Conservation (phyloP, 2,329 filamentous ascomycete species). For the Fusarium albidum region DNA sequence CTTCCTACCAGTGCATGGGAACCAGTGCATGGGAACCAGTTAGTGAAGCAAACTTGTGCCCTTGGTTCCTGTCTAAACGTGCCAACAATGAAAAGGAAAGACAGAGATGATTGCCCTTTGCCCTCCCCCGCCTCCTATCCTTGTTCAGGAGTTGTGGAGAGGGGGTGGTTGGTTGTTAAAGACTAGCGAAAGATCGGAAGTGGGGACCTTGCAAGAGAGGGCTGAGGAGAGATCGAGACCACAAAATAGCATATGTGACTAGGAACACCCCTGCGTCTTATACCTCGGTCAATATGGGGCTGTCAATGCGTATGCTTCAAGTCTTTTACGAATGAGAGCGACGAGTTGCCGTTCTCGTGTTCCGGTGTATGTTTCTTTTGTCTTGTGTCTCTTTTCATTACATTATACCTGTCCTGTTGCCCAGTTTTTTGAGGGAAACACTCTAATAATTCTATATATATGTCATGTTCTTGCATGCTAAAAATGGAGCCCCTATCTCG, state of each 20-base stretch:
- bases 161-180: slow-evolving; percentile 2
- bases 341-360: slow-evolving; percentile 3
- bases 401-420: slow-evolving; percentile 23
- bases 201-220: slow-evolving; percentile 11
- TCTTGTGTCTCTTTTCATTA: slow-evolving; percentile 24
- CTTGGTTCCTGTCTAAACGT: slow-evolving; percentile 5
- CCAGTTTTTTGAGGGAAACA: slow-evolving; percentile 8
- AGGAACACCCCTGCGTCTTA: slow-evolving; percentile 14
- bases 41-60: background rate
- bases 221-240: slow-evolving; percentile 19
- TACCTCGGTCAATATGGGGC: background rate
- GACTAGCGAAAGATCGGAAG: slow-evolving; percentile 23
- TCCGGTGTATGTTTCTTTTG: slow-evolving; percentile 1
- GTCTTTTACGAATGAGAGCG: slow-evolving; percentile 16
- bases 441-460: slow-evolving; percentile 26
- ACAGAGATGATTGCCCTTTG: slow-evolving; percentile 6
- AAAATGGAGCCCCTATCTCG: slow-evolving; percentile 26
- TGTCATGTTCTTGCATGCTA: too few species aligned
- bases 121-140: slow-evolving; percentile 16
- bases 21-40: background rate
- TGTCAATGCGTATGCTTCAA: slow-evolving; percentile 12
- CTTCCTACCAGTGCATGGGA: too few species aligned
- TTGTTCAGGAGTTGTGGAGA: slow-evolving; percentile 21
- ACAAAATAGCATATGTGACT: background rate
- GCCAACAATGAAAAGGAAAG: slow-evolving; percentile 1